phyloP scores from a whole-genome alignment of 2,329 filamentous ascomycete genomes.

The Pseudogymnoascus sp. region DNA sequence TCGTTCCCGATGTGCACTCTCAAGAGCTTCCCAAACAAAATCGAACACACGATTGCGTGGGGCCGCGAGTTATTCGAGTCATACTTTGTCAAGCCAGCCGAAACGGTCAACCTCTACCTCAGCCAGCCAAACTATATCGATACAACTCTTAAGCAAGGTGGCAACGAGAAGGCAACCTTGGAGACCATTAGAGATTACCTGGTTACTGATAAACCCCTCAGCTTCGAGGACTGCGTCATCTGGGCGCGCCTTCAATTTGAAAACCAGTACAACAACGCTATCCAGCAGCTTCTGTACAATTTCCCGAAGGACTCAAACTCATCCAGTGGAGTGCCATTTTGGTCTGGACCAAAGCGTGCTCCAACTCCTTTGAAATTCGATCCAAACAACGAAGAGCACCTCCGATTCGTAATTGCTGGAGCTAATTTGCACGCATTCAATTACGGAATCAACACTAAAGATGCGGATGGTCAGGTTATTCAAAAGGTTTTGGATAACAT shows the following conservation, averaged over 20 bases:
- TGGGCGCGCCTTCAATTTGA: slow-evolving; percentile 95
- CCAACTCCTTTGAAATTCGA: slow-evolving; percentile 90
- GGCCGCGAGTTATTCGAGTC: slow-evolving; percentile 92
- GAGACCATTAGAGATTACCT: slow-evolving; percentile 87
- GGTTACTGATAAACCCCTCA: slow-evolving; percentile 83
- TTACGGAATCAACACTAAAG: slow-evolving; percentile 88
- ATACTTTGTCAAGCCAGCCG: slow-evolving; percentile 86
- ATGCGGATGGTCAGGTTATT: slow-evolving; percentile 64
- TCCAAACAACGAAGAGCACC: slow-evolving; percentile 74
- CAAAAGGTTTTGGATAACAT: slow-evolving; percentile 78
- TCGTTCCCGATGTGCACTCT: slow-evolving; percentile 99
- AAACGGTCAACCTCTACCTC: slow-evolving; percentile 90
- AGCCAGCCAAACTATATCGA: slow-evolving; percentile 87
- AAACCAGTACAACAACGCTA: slow-evolving; percentile 93
- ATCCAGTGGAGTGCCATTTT: slow-evolving; percentile 85
- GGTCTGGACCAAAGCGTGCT: slow-evolving; percentile 96
- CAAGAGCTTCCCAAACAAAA: slow-evolving; percentile 94
- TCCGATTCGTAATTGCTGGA: slow-evolving; percentile 78
- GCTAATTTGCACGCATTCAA: slow-evolving; percentile 96
- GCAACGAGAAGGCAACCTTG: slow-evolving; percentile 88
- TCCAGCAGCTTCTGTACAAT: slow-evolving; percentile 91
- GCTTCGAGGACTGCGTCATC: slow-evolving; percentile 91
- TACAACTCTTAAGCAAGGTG: slow-evolving; percentile 80
- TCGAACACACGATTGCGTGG: slow-evolving; percentile 99
- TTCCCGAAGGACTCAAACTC: slow-evolving; percentile 93